Base-by-base conservation (phyloP, 306 rosid genomes). In the Purshia tridentata region DNA sequence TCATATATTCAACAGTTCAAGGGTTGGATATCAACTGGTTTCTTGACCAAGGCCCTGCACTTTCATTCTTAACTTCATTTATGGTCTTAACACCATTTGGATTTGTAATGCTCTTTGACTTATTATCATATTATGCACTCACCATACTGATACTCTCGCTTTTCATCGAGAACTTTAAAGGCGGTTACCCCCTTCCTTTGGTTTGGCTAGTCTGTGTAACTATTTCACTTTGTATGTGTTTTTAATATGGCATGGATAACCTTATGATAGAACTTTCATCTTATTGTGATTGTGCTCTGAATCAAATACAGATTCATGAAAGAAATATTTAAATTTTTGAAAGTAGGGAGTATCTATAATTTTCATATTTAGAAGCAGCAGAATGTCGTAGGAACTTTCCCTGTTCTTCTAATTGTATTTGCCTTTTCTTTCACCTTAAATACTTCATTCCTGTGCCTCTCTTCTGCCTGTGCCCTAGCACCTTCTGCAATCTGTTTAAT, bases 401-500 rank as follows among this genome's bases (percentile, higher is more conserved):
- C 96, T 68, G 90, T 88, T 80, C 59, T 76, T 84, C 88, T 83
- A 41, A 89, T 67, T 80, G 2, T 61, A 59, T 83, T 65, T 52
- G 96, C 90, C 86, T 83, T 95, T 50, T 82, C 86, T 47, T 44
- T 82, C 29, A 78, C 85, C 76, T 84, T 87, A 11, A 52, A 29
- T 72, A 77, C 83, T 40, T 89, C 92, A 0, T 65, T 81, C 48
- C 19, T 88, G 49, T 65, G 69, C 66, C 54, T 76, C 50, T 51
- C 77, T 5, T 66, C 84, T 57, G 89, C 97, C 71, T 84, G 69
- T 16, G 67, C 59, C 81, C 86, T 88, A 5, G 96, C 99, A 65
- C 78, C 84, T 1, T 58, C 73, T 64, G 86, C 92, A 59, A 86
- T 62, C 70, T 72, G 73, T 63, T 49, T 83, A 51, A 87, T 88